Evolutionary conservation across 768 basidiomycete species (phyloP).

Genomic region (Tricholoma saponaceum): DNA sequence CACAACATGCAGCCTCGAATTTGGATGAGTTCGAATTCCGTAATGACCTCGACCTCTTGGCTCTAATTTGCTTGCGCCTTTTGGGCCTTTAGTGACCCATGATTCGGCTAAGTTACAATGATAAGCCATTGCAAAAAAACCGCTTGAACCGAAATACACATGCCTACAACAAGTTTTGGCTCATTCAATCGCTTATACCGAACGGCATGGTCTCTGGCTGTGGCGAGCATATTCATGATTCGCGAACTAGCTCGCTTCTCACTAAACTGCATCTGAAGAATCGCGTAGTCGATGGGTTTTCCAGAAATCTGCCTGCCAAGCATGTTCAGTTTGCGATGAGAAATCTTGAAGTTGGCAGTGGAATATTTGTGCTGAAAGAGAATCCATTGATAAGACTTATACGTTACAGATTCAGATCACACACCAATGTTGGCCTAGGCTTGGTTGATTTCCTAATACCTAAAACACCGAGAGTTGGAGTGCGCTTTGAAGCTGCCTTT

Average conservation of each 20-base stretch:
- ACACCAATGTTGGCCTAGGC: constrained; percentile 24
- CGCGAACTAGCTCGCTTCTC: constrained; percentile 86
- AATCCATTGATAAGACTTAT: background rate
- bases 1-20: constrained; percentile 70
- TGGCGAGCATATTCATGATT: constrained; percentile 84
- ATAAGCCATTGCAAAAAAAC: background rate
- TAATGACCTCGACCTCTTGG: constrained; percentile 78
- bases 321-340: constrained; percentile 88
- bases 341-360: constrained; percentile 90
- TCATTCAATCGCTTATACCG: constrained; percentile 72
- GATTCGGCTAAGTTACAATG: constrained; percentile 62
- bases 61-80: constrained; percentile 62
- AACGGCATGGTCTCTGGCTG: constrained; percentile 81
- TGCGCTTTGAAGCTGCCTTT: background rate
- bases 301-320: constrained; percentile 84
- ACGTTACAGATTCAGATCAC: constrained; percentile 2
- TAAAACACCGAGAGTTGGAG: background rate
- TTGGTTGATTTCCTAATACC: constrained; percentile 17
- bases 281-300: constrained; percentile 91
- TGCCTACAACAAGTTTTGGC: constrained; percentile 71
- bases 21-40: constrained; percentile 75
- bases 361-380: constrained; percentile 81
- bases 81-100: constrained; percentile 88
- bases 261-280: constrained; percentile 95
- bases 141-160: constrained; percentile 37